Base-by-base conservation (phyloP, 129 eudicot genomes). In the Calendula officinalis region DNA sequence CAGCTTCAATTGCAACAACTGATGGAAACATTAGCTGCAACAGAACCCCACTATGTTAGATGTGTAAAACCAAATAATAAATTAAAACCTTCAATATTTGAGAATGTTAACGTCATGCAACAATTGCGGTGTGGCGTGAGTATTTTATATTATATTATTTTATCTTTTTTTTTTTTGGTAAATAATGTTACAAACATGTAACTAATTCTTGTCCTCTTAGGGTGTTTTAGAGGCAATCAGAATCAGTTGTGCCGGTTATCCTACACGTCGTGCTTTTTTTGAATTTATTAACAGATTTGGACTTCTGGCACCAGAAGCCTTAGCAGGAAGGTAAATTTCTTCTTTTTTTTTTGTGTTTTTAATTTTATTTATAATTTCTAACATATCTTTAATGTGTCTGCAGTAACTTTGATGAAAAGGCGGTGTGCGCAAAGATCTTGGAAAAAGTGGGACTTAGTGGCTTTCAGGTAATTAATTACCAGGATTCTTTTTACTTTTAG, bases 191-290 rank as follows among this genome's bases (percentile, higher is more conserved):
- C 55, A 44, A 14, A 13, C 39, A 43, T 53, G 44, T 62, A 48
- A 70, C 64, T 69, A 34, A 59, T 66, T 64, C 34, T 55, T 72
- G 40, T 77, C 47, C 60, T 44, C 77, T 22, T 78, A 94, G 99
- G 99, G 99, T 75, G 99, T 94, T 72, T 62, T 94, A 76, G 99
- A 94, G 85, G 99, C 99, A 79, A 94, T 94, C 75, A 83, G 99
- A 75, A 94, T 94, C 65, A 94, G 99, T 74, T 88, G 97, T 80
- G 99, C 99, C 32, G 99, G 99, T 37, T 94, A 77, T 70, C 99
- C 99, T 67, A 94, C 99, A 75, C 99, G 99, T 17, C 96, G 97
- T 56, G 80, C 95, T 58, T 94, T 88, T 81, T 94, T 94, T 73
- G 99, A 94, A 66, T 94, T 94, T 69, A 72, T 94, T 66, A 83